A percentile compares a stretch with the other conserved stretches of the same genome.
These are phyloP conservation scores for Chernovozyma aurita DNA, from an alignment of 1,139 yeast species.

Conservation along the genomic window DNA sequence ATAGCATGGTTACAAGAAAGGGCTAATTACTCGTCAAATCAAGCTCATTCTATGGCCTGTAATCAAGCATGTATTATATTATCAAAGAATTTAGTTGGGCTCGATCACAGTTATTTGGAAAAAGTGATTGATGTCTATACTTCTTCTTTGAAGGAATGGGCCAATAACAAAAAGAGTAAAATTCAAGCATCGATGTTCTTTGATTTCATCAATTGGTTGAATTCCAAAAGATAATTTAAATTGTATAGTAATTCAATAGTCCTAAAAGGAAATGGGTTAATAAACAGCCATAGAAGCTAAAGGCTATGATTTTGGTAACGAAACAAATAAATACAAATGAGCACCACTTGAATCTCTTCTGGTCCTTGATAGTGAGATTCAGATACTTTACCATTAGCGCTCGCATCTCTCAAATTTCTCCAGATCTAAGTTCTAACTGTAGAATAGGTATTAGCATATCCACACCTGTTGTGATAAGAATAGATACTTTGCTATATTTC, in stretches of 20 bases:
- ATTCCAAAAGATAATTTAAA: conserved; percentile 32
- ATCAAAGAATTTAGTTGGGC: conserved; percentile 47
- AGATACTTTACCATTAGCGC: too few relatives aligned
- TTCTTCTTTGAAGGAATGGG: conserved; percentile 58
- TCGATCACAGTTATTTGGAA: conserved; percentile 28
- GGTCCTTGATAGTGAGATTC: too few relatives aligned
- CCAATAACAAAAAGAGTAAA: conserved; percentile 41
- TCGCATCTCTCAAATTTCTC: too few relatives aligned
- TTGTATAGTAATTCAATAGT: too few relatives aligned
- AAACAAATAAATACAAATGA: too few relatives aligned
- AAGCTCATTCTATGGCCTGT: conserved; percentile 51
- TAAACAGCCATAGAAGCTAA: too few relatives aligned
- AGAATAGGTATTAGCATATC: too few relatives aligned
- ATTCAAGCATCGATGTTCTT: conserved; percentile 61
- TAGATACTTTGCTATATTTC: too few relatives aligned
- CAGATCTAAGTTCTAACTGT: too few relatives aligned
- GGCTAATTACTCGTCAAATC: conserved; percentile 40
- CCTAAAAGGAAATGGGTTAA: too few relatives aligned
- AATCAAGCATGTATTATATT: conserved; percentile 60
- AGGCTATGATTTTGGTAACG: background rate
- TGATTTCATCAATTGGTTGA: conserved; percentile 80
- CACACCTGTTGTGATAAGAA: too few relatives aligned
- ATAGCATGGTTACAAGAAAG: conserved; percentile 36
- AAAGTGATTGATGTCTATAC: conserved; percentile 54
- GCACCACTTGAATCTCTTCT: too few relatives aligned